Evolutionary conservation across 495 filamentous ascomycete genomes (phyloP).

Genomic region (Entonaema liquescens): DNA sequence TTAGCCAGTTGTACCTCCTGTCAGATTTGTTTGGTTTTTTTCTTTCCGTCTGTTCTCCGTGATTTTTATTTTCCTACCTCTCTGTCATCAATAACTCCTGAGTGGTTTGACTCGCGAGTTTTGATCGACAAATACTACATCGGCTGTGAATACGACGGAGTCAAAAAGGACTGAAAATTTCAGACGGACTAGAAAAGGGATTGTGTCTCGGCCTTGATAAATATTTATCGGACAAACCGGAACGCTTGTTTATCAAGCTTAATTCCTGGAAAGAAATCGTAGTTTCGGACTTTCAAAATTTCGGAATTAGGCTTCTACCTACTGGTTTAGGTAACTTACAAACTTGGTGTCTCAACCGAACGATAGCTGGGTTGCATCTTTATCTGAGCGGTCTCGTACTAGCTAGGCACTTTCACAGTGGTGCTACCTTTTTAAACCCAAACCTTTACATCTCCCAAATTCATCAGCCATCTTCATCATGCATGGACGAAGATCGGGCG

Average conservation of each 20-base stretch:
- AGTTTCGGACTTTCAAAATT: neutral
- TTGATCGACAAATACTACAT: neutral
- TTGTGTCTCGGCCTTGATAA: neutral
- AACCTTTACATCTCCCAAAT: neutral
- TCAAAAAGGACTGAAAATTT: slow-evolving; percentile 1
- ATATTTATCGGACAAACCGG: slow-evolving; percentile 1
- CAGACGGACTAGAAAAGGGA: neutral
- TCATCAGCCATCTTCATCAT: slow-evolving; percentile 3
- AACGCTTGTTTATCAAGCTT: neutral
- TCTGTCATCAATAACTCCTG: neutral
- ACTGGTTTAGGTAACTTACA: slow-evolving; percentile 22
- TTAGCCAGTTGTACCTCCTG: slow-evolving; percentile 21
- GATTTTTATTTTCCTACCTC: neutral
- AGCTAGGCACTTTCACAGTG: neutral
- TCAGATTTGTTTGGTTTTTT: slow-evolving; percentile 1
- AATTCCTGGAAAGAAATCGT: neutral
- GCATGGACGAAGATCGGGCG: slow-evolving; percentile 11
- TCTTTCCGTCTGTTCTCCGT: neutral
- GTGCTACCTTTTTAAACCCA: neutral
- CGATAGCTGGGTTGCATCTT: neutral
- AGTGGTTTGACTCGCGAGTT: neutral
- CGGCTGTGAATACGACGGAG: neutral
- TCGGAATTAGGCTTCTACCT: neutral
- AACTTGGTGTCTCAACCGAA: neutral
- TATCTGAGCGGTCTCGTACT: neutral